Conservation (phyloP, 23 red algal genomes). For the Pyropia yezoensis region DNA sequence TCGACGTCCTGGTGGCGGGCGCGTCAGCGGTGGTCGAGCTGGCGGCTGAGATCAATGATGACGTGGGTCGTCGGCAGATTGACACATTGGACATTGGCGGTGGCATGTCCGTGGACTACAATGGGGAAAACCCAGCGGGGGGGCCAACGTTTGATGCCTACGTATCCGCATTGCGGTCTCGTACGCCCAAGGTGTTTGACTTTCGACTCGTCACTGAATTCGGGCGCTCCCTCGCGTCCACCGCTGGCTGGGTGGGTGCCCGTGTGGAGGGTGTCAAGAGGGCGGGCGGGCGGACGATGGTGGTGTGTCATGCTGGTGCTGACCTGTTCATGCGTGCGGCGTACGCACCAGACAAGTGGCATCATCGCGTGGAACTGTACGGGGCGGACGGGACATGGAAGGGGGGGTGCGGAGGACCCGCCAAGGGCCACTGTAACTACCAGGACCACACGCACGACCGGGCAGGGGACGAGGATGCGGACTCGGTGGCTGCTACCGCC, state of each 20-base stretch:
- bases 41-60: constrained; percentile 27
- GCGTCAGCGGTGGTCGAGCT: constrained; percentile 23
- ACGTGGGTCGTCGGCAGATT: constrained; percentile 5
- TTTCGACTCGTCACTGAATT: constrained; percentile 59
- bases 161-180: constrained; percentile 3
- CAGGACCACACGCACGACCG: too few species aligned
- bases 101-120: constrained; percentile 66
- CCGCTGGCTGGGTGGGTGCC: constrained; percentile 37
- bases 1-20: constrained; percentile 22
- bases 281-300: constrained; percentile 49
- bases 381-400: constrained; percentile 23
- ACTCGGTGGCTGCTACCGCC: background rate
- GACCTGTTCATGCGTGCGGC: constrained; percentile 57
- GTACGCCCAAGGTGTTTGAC: constrained; percentile 20
- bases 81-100: constrained; percentile 59
- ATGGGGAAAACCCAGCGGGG: constrained; percentile 7
- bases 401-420: background rate
- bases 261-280: constrained; percentile 36
- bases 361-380: constrained; percentile 58
- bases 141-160: constrained; percentile 37
- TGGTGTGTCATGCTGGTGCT: constrained; percentile 61
- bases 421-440: too few species aligned
- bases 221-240: constrained; percentile 45
- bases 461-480: background rate
- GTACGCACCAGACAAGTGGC: constrained; percentile 66